Evolutionary conservation across 768 basidiomycete species (phyloP).

Genomic region (Botryobasidium botryosum): DNA sequence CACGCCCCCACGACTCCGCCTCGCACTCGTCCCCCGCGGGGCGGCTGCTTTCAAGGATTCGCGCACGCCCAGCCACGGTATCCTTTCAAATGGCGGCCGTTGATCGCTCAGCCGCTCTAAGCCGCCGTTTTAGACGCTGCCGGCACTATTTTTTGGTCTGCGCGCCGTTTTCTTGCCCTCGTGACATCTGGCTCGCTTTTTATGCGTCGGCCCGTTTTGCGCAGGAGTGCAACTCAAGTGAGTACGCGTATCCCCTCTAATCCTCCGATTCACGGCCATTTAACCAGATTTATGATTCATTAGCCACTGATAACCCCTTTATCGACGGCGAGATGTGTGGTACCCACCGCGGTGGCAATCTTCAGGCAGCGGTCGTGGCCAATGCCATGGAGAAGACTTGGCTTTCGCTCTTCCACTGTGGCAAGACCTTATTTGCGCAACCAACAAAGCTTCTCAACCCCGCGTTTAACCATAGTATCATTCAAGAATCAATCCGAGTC

Average conservation of each 20-base stretch:
- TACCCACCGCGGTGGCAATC: slow-evolving; percentile 74
- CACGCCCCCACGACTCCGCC: too few species aligned
- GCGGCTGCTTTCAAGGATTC: too few species aligned
- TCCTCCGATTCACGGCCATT: neutral
- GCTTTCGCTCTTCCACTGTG: slow-evolving; percentile 48
- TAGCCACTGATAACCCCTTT: slow-evolving; percentile 79
- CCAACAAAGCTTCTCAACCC: slow-evolving; percentile 61
- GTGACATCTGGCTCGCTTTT: too few species aligned
- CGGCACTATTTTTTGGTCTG: too few species aligned
- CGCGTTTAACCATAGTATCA: slow-evolving; percentile 72
- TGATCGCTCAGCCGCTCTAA: too few species aligned
- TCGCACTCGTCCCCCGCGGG: too few species aligned
- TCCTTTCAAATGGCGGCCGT: too few species aligned
- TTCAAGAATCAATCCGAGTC: too few species aligned
- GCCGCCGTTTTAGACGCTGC: too few species aligned
- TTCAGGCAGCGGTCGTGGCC: slow-evolving; percentile 75
- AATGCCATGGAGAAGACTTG: slow-evolving; percentile 83
- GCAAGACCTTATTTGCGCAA: slow-evolving; percentile 52
- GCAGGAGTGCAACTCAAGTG: slow-evolving; percentile 70
- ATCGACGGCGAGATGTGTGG: slow-evolving; percentile 47
- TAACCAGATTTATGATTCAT: neutral
- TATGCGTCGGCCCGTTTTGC: too few species aligned
- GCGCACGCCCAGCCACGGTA: too few species aligned
- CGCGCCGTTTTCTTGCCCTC: too few species aligned
- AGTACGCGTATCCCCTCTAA: slow-evolving; percentile 16